Conservation (phyloP, 2,329 filamentous ascomycete genomes). For the Alternaria conjuncta region DNA sequence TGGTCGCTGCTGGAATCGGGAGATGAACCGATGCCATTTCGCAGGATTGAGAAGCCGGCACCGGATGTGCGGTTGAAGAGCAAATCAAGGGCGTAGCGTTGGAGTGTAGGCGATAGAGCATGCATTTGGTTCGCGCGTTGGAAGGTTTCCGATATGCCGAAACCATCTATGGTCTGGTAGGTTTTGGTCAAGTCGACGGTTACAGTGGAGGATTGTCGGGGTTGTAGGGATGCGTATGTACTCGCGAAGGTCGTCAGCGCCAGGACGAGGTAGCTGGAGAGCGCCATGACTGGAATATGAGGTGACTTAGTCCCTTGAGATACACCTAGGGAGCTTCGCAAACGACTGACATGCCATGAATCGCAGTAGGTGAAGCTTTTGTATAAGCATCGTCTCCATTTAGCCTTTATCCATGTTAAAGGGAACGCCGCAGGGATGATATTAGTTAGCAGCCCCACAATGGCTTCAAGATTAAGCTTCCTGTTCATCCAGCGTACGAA, state of each 20-base stretch:
- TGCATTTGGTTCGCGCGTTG: conserved; percentile 56
- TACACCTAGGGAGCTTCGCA: not conserved
- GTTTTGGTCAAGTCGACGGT: conserved; percentile 53
- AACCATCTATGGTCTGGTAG: conserved; percentile 57
- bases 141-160: conserved; percentile 56
- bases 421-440: too few species aligned
- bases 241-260: conserved; percentile 7
- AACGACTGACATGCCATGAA: not conserved
- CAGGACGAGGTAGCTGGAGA: conserved; percentile 7
- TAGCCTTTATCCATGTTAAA: conserved; percentile 5
- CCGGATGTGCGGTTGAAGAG: conserved; percentile 56
- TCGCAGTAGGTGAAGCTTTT: not conserved
- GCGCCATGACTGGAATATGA: conserved; percentile 6
- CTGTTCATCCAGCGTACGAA: not conserved
- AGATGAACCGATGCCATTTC: conserved; percentile 56
- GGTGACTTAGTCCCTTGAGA: too few species aligned
- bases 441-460: not conserved
- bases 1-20: conserved; percentile 52
- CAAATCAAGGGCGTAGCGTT: conserved; percentile 52
- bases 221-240: not conserved
- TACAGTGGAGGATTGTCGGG: conserved; percentile 38
- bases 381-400: not conserved
- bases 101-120: conserved; percentile 46
- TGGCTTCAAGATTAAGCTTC: not conserved
- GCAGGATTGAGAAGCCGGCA: conserved; percentile 54